Conservation (phyloP, 306 rosid genomes). For the Dicorynia guianensis region DNA sequence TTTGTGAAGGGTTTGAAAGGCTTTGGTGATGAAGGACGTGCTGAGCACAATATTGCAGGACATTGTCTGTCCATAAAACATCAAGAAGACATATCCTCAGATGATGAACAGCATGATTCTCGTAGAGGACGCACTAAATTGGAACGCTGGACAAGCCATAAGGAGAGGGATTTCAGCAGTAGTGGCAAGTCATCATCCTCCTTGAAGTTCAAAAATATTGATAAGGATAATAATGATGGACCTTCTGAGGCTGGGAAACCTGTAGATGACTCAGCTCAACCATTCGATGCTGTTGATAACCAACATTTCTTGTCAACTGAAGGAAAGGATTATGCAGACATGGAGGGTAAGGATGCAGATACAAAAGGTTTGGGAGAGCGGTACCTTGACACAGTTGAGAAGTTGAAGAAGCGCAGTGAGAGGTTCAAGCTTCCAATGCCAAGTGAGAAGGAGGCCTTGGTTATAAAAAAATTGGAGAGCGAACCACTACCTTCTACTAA, state of each 20-base stretch:
- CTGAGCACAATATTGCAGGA: conserved; percentile 58
- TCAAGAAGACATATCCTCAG: conserved; percentile 68
- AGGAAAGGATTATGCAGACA: conserved; percentile 70
- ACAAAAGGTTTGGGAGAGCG: conserved; percentile 69
- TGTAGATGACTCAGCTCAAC: conserved; percentile 60
- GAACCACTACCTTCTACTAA: conserved; percentile 73
- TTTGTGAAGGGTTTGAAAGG: conserved; percentile 76
- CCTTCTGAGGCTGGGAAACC: conserved; percentile 67
- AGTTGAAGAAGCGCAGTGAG: conserved; percentile 96
- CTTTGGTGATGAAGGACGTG: conserved; percentile 55
- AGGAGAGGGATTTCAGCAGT: conserved; percentile 75
- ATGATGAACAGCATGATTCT: conserved; percentile 80
- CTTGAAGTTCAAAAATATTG: conserved; percentile 59
- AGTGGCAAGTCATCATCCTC: conserved; percentile 69
- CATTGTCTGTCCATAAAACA: conserved; percentile 67
- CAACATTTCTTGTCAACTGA: conserved; percentile 56
- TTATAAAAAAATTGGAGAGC: conserved; percentile 73
- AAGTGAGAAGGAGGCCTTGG: conserved; percentile 77
- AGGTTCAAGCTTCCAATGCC: conserved; percentile 99
- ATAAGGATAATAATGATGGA: conserved; percentile 58
- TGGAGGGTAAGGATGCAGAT: conserved; percentile 65
- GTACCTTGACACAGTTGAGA: conserved; percentile 93
- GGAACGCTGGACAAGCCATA: conserved; percentile 99
- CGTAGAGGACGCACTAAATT: conserved; percentile 88
- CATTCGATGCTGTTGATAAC: conserved; percentile 52